phyloP scores from a whole-genome alignment of 768 basidiomycete genomes.

The Suillus clintonianus region DNA sequence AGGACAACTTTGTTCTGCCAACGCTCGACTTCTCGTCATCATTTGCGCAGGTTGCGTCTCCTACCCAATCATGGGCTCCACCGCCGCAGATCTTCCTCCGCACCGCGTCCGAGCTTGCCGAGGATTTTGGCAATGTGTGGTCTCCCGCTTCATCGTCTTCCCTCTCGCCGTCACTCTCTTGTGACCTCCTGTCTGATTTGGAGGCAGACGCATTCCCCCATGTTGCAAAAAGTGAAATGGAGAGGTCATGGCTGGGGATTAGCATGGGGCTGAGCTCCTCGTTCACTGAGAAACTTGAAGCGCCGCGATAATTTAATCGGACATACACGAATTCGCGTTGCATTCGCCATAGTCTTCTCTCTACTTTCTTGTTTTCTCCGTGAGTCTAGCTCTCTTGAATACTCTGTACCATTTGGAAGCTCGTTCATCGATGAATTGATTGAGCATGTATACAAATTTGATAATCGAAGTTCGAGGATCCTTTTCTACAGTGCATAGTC shows the following conservation, averaged over 20 bases:
- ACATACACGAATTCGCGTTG: background rate
- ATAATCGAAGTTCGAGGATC: background rate
- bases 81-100: conserved; percentile 20
- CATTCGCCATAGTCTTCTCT: background rate
- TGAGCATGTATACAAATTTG: background rate
- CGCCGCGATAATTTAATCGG: background rate
- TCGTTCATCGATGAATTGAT: background rate
- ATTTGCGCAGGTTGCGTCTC: conserved; percentile 23
- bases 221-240: background rate
- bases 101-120: conserved; percentile 23
- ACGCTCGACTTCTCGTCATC: conserved; percentile 71
- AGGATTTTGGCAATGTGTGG: conserved; percentile 8
- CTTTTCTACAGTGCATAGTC: background rate
- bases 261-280: conserved; percentile 18
- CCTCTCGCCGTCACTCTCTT: background rate
- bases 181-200: background rate
- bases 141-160: conserved; percentile 2
- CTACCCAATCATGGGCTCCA: background rate
- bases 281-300: conserved; percentile 7
- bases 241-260: conserved; percentile 21
- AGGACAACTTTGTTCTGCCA: conserved; percentile 74
- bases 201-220: background rate
- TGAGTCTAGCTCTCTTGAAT: background rate
- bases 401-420: background rate
- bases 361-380: background rate